Conservation (phyloP, 2,329 filamentous ascomycete genomes). For the Aspergillus fumigatiaffinis region DNA sequence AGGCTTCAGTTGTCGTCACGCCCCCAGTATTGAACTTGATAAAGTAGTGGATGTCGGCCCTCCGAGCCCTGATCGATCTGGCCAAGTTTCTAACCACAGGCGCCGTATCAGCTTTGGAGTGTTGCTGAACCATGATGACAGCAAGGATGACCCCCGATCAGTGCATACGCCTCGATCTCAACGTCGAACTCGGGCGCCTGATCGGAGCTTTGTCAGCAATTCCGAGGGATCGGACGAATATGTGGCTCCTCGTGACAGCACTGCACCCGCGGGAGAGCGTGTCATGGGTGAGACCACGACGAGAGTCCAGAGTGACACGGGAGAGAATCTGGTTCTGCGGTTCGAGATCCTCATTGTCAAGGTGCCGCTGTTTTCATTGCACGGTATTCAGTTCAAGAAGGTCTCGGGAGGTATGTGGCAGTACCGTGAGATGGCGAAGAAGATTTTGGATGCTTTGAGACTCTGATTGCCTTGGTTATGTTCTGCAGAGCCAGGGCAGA, state of each 20-base stretch:
- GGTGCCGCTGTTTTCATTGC: constrained; percentile 84
- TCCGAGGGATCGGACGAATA: constrained; percentile 84
- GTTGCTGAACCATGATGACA: constrained; percentile 62
- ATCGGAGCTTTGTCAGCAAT: constrained; percentile 73
- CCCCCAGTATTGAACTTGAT: constrained; percentile 83
- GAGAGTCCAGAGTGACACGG: constrained; percentile 84
- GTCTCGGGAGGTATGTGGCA: constrained; percentile 95
- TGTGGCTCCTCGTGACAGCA: constrained; percentile 45
- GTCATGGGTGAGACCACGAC: constrained; percentile 85
- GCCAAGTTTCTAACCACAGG: constrained; percentile 55
- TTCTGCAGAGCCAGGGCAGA: constrained; percentile 12
- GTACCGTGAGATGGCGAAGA: constrained; percentile 97
- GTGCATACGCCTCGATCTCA: constrained; percentile 39
- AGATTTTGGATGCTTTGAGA: constrained; percentile 80
- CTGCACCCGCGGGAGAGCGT: constrained; percentile 50
- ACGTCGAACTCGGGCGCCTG: constrained; percentile 47
- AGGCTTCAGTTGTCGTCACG: constrained; percentile 84
- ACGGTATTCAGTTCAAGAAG: constrained; percentile 98
- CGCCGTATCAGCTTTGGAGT: constrained; percentile 83
- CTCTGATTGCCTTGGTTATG: constrained; percentile 50
- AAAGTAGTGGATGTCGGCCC: constrained; percentile 62
- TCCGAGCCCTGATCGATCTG: constrained; percentile 53
- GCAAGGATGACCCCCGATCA: constrained; percentile 56
- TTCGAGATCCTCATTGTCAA: constrained; percentile 99
- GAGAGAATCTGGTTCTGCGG: constrained; percentile 74